phyloP scores from a whole-genome alignment of 1,284 basidiomycete species.

The Ustilago trichophora region DNA sequence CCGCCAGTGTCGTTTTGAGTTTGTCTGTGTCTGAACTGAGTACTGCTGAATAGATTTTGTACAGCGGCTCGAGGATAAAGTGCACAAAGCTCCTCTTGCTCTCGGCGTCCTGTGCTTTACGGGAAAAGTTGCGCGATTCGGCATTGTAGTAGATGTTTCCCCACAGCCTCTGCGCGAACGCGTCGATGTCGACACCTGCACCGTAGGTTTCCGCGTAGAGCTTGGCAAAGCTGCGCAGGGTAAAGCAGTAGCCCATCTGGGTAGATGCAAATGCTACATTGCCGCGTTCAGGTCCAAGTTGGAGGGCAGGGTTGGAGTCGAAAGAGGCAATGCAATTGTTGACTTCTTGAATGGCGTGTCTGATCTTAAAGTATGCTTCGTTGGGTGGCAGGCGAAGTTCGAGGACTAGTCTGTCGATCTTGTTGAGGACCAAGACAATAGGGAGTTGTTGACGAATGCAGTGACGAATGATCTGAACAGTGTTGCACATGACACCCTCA shows the following conservation, averaged over 20 bases:
- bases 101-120: constrained; percentile 83
- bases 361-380: constrained; percentile 98
- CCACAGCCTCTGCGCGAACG: constrained; percentile 87
- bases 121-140: constrained; percentile 83
- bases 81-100: constrained; percentile 88
- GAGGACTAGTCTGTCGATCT: constrained; percentile 94
- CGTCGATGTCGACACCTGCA: constrained; percentile 70
- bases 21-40: constrained; percentile 88
- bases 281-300: constrained; percentile 90
- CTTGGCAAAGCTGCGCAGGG: constrained; percentile 89
- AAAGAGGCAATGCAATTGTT: constrained; percentile 82
- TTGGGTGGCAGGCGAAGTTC: constrained; percentile 93
- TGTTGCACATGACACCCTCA: constrained; percentile 63
- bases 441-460: constrained; percentile 73
- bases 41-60: constrained; percentile 94
- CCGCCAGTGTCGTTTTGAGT: constrained; percentile 81
- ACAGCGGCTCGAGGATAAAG: constrained; percentile 94
- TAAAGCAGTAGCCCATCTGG: constrained; percentile 98
- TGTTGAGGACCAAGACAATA: constrained; percentile 94
- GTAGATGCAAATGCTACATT: constrained; percentile 98
- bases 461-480: constrained; percentile 56
- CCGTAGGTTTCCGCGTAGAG: constrained; percentile 91
- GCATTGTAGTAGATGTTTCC: constrained; percentile 95
- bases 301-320: constrained; percentile 83
- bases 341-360: constrained; percentile 97